These are phyloP conservation scores for Collybia sordida DNA, from an alignment of 768 basidiomycete genomes.

Conservation along the genomic window DNA sequence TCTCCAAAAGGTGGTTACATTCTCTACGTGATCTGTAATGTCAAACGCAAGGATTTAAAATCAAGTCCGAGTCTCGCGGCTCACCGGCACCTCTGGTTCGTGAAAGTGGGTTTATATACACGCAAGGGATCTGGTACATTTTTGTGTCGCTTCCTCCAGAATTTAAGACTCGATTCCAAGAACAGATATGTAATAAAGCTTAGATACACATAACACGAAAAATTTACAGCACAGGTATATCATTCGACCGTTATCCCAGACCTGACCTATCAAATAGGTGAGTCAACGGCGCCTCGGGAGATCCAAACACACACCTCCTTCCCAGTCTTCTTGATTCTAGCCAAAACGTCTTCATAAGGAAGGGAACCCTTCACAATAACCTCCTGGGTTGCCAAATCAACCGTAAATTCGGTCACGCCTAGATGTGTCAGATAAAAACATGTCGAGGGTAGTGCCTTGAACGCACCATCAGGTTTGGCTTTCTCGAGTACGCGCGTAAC, in stretches of 20 bases:
- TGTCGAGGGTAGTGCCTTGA: not conserved
- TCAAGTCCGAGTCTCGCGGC: too few species aligned
- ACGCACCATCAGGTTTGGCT: constrained; percentile 47
- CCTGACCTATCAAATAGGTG: constrained; percentile 25
- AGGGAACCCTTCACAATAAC: constrained; percentile 66
- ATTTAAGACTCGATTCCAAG: constrained; percentile 3
- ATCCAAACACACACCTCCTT: constrained; percentile 59
- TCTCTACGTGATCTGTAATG: too few species aligned
- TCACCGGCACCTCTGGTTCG: too few species aligned
- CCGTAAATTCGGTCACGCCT: constrained; percentile 59
- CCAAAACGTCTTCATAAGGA: constrained; percentile 63
- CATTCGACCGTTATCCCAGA: constrained; percentile 48
- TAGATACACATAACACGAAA: not conserved
- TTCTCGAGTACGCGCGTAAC: constrained; percentile 73
- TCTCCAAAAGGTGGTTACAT: too few species aligned
- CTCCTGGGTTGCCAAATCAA: constrained; percentile 68
- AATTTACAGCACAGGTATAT: constrained; percentile 6
- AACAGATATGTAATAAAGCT: not conserved
- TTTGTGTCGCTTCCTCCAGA: too few species aligned
- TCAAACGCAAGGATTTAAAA: too few species aligned
- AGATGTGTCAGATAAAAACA: constrained; percentile 3
- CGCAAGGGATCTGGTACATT: too few species aligned
- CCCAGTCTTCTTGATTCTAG: constrained; percentile 87
- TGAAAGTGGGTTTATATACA: too few species aligned
- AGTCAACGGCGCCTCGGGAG: not conserved